These are phyloP conservation scores for Neurospora hispaniola DNA, from an alignment of 495 filamentous ascomycete species.

Conservation along the genomic window DNA sequence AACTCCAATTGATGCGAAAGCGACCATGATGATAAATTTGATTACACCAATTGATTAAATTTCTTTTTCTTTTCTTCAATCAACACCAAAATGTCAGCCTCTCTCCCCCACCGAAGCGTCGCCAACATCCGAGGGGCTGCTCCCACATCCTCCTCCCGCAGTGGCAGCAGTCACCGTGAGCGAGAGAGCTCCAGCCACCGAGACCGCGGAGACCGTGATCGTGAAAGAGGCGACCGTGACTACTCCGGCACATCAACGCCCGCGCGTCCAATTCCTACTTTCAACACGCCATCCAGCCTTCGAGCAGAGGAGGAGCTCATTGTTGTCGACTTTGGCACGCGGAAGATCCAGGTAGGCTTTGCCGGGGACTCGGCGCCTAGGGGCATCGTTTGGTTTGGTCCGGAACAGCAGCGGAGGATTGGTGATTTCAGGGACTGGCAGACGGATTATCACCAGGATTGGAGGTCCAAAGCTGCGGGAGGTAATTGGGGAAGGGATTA, in stretches of 20 bases:
- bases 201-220: neutral
- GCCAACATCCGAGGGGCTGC: slow-evolving; percentile 35
- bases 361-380: slow-evolving; percentile 68
- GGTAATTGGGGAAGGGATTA: slow-evolving; percentile 57
- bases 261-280: slow-evolving; percentile 46
- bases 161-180: slow-evolving; percentile 15
- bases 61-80: neutral
- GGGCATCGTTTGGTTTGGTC: slow-evolving; percentile 60
- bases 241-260: slow-evolving; percentile 48
- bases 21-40: neutral
- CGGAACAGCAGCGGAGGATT: slow-evolving; percentile 58
- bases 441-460: slow-evolving; percentile 37
- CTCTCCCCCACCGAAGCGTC: slow-evolving; percentile 38
- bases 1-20: neutral
- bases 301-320: slow-evolving; percentile 77
- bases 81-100: slow-evolving; percentile 8
- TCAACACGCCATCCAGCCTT: slow-evolving; percentile 61
- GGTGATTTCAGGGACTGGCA: slow-evolving; percentile 75
- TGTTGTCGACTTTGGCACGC: slow-evolving; percentile 71
- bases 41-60: neutral
- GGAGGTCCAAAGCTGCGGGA: slow-evolving; percentile 30
- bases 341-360: slow-evolving; percentile 75
- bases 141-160: slow-evolving; percentile 12
- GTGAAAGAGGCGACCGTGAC: slow-evolving; percentile 13
- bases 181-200: slow-evolving; percentile 5